Evolutionary conservation across 495 filamentous ascomycete genomes (phyloP).

Genomic region (Penicillium angulare): DNA sequence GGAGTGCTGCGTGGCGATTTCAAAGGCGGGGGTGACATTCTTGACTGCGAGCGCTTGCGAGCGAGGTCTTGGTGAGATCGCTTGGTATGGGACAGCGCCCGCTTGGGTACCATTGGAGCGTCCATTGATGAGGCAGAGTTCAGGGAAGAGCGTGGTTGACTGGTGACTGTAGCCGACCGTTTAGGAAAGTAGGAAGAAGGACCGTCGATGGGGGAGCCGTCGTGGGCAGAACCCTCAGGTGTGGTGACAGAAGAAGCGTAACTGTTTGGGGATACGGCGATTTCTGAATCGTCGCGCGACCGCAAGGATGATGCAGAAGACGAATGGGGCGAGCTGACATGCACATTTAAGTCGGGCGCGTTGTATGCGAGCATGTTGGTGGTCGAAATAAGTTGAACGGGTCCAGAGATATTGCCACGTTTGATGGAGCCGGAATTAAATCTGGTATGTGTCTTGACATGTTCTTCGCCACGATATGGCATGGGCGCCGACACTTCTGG

Average conservation of each 20-base stretch:
- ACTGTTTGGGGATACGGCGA: slow-evolving; percentile 54
- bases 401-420: slow-evolving; percentile 75
- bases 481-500: slow-evolving; percentile 48
- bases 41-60: slow-evolving; percentile 64
- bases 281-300: slow-evolving; percentile 63
- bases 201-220: slow-evolving; percentile 61
- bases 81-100: slow-evolving; percentile 83
- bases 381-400: slow-evolving; percentile 83
- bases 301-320: slow-evolving; percentile 55
- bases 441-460: slow-evolving; percentile 34
- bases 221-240: slow-evolving; percentile 68
- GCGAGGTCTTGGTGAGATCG: slow-evolving; percentile 65
- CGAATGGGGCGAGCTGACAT: slow-evolving; percentile 45
- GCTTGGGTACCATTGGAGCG: slow-evolving; percentile 66
- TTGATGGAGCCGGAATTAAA: slow-evolving; percentile 49
- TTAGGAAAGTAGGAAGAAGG: slow-evolving; percentile 76
- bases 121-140: slow-evolving; percentile 47
- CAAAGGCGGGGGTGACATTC: slow-evolving; percentile 44
- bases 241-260: slow-evolving; percentile 62
- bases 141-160: slow-evolving; percentile 41
- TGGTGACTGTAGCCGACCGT: slow-evolving; percentile 41
- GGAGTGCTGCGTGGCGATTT: slow-evolving; percentile 32
- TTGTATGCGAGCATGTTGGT: slow-evolving; percentile 96
- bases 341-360: slow-evolving; percentile 70
- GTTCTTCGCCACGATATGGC: slow-evolving; percentile 42